These are phyloP conservation scores for Solanum pennellii DNA, from an alignment of 257 asterid genomes.

Conservation along the genomic window DNA sequence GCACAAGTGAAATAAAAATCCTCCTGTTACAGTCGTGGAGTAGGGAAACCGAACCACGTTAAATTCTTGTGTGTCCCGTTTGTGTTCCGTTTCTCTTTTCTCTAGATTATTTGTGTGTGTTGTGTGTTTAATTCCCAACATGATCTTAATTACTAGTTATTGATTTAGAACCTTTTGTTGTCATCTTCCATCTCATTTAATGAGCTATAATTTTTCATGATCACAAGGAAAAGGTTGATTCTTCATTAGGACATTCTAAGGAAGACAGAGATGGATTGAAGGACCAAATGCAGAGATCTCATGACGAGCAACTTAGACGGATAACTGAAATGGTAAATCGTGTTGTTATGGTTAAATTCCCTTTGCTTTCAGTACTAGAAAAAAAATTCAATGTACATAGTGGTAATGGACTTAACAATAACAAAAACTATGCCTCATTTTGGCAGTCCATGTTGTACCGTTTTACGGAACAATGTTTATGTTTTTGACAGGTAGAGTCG, in stretches of 20 bases:
- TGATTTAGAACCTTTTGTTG: neutral
- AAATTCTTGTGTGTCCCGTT: too few relatives aligned
- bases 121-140: too few relatives aligned
- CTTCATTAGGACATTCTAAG: conserved; percentile 4
- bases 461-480: neutral
- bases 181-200: neutral
- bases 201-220: conserved; percentile 24
- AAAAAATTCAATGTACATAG: too few relatives aligned
- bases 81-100: too few relatives aligned
- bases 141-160: neutral
- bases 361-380: neutral
- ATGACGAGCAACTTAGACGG: conserved; percentile 33
- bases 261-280: conserved; percentile 30
- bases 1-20: too few relatives aligned
- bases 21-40: too few relatives aligned
- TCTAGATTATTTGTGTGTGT: too few relatives aligned
- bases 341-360: too few relatives aligned
- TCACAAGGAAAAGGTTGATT: conserved; percentile 25
- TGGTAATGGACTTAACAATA: neutral
- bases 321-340: conserved; percentile 40
- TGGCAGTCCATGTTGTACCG: neutral
- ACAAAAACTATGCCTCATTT: neutral
- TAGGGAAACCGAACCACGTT: too few relatives aligned
- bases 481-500: conserved; percentile 17
- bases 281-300: conserved; percentile 7